phyloP scores from a whole-genome alignment of 305 asterid species.

The Fraxinus velutina region DNA sequence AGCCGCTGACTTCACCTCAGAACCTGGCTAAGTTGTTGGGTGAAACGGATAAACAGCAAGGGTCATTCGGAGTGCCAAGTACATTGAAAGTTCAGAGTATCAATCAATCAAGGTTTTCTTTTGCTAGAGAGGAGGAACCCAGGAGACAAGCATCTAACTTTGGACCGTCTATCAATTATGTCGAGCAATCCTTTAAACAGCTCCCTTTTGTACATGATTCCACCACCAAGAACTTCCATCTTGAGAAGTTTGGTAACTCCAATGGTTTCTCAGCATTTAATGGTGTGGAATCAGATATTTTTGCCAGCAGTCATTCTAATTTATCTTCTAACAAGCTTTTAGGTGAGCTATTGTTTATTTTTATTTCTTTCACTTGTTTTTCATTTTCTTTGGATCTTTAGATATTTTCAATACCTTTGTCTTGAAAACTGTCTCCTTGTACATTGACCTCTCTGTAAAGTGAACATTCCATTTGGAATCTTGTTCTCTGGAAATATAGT shows the following conservation, averaged over 20 bases:
- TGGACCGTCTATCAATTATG: conserved; percentile 42
- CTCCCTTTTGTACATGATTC: conserved; percentile 45
- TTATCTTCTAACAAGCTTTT: conserved; percentile 45
- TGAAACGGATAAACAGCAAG: conserved; percentile 47
- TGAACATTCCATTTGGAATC: background rate
- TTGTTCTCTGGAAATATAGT: background rate
- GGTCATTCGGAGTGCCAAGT: conserved; percentile 50
- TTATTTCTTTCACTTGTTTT: background rate
- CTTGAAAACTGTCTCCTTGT: background rate
- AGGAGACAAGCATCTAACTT: conserved; percentile 35
- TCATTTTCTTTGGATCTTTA: conserved; percentile 7
- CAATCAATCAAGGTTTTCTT: conserved; percentile 88
- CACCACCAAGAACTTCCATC: conserved; percentile 37
- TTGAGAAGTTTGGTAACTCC: conserved; percentile 40
- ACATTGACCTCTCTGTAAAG: background rate
- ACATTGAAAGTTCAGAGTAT: conserved; percentile 57
- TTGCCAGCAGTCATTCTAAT: conserved; percentile 41
- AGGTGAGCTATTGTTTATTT: conserved; percentile 38
- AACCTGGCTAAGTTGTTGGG: conserved; percentile 63
- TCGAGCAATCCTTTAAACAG: conserved; percentile 42
- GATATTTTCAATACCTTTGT: background rate
- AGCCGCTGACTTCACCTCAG: conserved; percentile 65
- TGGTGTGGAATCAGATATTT: conserved; percentile 43
- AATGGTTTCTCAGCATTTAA: conserved; percentile 52
- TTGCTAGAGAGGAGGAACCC: conserved; percentile 81